phyloP scores from a whole-genome alignment of 176 grass and related monocot genomes.

The Saccharum spontaneum region DNA sequence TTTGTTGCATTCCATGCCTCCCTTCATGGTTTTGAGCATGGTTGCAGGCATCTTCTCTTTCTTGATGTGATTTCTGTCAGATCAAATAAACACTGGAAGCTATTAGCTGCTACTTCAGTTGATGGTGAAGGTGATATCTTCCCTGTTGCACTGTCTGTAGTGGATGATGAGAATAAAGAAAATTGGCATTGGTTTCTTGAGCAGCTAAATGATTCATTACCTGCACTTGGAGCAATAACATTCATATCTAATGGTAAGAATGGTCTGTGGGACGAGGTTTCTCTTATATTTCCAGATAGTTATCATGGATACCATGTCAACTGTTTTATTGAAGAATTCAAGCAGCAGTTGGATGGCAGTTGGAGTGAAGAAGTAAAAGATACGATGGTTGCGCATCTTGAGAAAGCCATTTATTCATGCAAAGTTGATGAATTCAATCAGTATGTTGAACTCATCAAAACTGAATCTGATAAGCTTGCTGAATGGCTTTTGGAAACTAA shows the following conservation, averaged over 20 bases:
- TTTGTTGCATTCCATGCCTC: constrained; percentile 90
- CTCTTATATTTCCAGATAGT: constrained; percentile 67
- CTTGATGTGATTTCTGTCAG: constrained; percentile 74
- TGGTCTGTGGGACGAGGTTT: constrained; percentile 70
- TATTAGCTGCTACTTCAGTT: constrained; percentile 75
- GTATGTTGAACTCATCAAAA: constrained; percentile 68
- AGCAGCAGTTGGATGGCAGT: constrained; percentile 55
- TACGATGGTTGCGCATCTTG: constrained; percentile 68
- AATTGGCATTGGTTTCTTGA: constrained; percentile 95
- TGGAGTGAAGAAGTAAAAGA: constrained; percentile 78
- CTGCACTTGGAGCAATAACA: constrained; percentile 59
- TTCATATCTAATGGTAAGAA: constrained; percentile 88
- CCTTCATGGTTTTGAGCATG: constrained; percentile 89
- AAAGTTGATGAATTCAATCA: constrained; percentile 81
- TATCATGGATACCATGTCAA: constrained; percentile 69
- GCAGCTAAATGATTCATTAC: constrained; percentile 54
- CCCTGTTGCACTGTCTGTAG: constrained; percentile 83
- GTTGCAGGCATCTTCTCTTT: constrained; percentile 82
- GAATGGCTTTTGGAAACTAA: constrained; percentile 89
- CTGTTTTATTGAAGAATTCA: constrained; percentile 82
- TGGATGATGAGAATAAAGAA: constrained; percentile 59
- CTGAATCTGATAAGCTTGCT: constrained; percentile 74
- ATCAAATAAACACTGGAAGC: constrained; percentile 75
- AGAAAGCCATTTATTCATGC: constrained; percentile 69
- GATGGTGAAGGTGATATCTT: constrained; percentile 74